phyloP scores from a whole-genome alignment of 1,139 yeast genomes.

The Debaryomyces singareniensis region DNA sequence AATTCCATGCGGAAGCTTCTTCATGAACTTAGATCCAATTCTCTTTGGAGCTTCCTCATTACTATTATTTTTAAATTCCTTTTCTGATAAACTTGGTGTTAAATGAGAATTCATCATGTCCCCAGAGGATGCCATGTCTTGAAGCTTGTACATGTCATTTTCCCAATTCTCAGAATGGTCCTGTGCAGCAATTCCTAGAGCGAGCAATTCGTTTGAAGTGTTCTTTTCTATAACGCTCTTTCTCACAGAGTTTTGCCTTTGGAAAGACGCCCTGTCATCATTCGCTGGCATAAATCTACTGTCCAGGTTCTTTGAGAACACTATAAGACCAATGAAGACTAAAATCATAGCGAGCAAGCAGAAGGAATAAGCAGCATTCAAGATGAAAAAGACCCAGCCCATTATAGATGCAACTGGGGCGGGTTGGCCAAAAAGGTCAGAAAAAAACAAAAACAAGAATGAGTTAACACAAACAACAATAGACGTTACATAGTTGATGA shows the following conservation, averaged over 20 bases:
- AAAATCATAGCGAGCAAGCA: slow-evolving; percentile 57
- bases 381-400: slow-evolving; percentile 75
- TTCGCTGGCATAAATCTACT: slow-evolving; percentile 76
- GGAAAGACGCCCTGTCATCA: slow-evolving; percentile 82
- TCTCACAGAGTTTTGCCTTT: slow-evolving; percentile 43
- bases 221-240: slow-evolving; percentile 10
- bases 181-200: slow-evolving; percentile 64
- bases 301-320: slow-evolving; percentile 73
- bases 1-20: slow-evolving; percentile 6
- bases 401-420: slow-evolving; percentile 63
- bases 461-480: slow-evolving; percentile 64
- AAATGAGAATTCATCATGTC: slow-evolving; percentile 7
- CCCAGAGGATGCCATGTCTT: slow-evolving; percentile 19
- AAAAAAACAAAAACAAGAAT: slow-evolving; percentile 66
- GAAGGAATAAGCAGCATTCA: slow-evolving; percentile 73
- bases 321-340: slow-evolving; percentile 47
- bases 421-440: slow-evolving; percentile 65
- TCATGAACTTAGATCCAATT: slow-evolving; percentile 17
- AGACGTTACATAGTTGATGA: slow-evolving; percentile 57
- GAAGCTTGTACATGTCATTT: slow-evolving; percentile 50
- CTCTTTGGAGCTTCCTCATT: slow-evolving; percentile 3
- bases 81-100: slow-evolving; percentile 4
- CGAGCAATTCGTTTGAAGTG: slow-evolving; percentile 55
- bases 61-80: slow-evolving; percentile 3
- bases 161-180: slow-evolving; percentile 71